These are phyloP conservation scores for Tribonema minus DNA, from an alignment of 108 stramenopile species.

Conservation along the genomic window DNA sequence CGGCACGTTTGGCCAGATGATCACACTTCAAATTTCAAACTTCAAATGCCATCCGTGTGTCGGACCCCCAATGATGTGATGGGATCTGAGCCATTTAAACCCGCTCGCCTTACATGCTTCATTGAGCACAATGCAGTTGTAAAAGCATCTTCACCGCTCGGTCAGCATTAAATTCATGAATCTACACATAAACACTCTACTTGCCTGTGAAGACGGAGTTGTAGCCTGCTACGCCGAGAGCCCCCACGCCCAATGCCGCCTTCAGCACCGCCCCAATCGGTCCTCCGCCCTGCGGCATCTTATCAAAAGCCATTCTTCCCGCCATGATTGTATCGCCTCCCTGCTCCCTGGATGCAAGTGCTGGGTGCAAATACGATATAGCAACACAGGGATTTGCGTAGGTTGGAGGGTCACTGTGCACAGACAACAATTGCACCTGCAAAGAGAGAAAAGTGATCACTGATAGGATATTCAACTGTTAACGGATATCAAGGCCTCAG, in stretches of 20 bases:
- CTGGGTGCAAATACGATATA: too few species aligned
- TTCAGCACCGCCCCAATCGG: conserved; percentile 41
- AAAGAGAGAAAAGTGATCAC: too few species aligned
- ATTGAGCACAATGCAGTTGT: neutral
- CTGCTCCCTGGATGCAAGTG: too few species aligned
- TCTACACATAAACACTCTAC: neutral
- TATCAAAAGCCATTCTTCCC: conserved; percentile 60
- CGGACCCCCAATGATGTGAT: neutral
- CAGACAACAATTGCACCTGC: too few species aligned
- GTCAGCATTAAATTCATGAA: neutral
- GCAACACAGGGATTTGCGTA: too few species aligned
- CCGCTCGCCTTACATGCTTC: neutral
- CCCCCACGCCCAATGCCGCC: conserved; percentile 45
- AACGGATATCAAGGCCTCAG: too few species aligned
- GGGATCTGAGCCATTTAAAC: neutral
- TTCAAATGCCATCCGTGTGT: too few species aligned
- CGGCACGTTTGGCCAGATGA: too few species aligned
- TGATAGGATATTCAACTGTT: too few species aligned
- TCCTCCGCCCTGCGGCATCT: conserved; percentile 70
- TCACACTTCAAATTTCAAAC: too few species aligned
- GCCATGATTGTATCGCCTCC: too few species aligned
- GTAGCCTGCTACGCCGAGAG: conserved; percentile 81
- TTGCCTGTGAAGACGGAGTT: conserved; percentile 71
- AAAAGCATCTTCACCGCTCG: neutral
- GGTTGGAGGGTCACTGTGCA: too few species aligned